phyloP scores from a whole-genome alignment of 331 rosid species.

The Quercus phellos region DNA sequence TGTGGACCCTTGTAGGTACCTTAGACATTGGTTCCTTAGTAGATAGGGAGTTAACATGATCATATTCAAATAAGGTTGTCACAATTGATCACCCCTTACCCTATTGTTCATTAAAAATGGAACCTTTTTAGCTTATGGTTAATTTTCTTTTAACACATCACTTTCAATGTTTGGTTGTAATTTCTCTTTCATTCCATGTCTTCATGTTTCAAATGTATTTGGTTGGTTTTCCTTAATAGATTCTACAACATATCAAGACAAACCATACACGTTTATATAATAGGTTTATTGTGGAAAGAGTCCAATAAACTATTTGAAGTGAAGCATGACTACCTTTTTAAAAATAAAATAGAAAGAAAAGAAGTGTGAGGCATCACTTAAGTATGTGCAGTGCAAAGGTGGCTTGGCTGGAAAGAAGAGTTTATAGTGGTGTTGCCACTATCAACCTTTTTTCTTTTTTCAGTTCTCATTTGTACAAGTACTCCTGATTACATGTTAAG shows the following conservation, averaged over 20 bases:
- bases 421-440: constrained; percentile 1
- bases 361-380: too few relatives aligned
- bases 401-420: neutral
- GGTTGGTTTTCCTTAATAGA: constrained; percentile 19
- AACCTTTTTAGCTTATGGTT: neutral
- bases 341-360: too few relatives aligned
- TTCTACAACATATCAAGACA: constrained; percentile 21
- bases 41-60: too few relatives aligned
- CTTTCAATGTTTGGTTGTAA: constrained; percentile 11
- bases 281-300: neutral
- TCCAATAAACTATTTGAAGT: neutral
- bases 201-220: neutral
- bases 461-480: neutral
- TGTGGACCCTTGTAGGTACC: too few relatives aligned
- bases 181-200: neutral
- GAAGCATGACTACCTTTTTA: neutral
- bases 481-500: neutral
- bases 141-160: neutral
- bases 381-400: neutral
- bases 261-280: constrained; percentile 6
- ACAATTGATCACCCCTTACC: too few relatives aligned
- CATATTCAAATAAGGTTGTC: too few relatives aligned
- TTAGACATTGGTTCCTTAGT: too few relatives aligned
- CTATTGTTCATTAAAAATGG: neutral
- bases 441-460: neutral